Percentiles rank a stretch among this genome's conserved stretches.
Conservation (phyloP, 2,329 filamentous ascomycete genomes). For the Beauveria australis region DNA sequence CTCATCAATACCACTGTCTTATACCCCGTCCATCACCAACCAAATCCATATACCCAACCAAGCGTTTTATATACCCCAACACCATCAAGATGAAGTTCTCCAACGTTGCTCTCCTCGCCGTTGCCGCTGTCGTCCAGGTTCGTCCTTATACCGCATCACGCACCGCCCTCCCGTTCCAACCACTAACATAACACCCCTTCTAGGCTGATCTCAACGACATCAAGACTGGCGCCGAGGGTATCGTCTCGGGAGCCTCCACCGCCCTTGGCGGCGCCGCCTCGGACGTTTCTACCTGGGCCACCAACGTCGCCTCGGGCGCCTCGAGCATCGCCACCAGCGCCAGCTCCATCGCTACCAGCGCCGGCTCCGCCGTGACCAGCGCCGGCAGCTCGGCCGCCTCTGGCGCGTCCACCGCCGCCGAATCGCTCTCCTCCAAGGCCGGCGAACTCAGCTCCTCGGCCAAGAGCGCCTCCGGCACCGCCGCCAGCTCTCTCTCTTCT, state of each 20-base stretch:
- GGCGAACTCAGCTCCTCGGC: constrained; percentile 12
- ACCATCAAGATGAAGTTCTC: constrained; percentile 30
- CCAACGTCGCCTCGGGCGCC: neutral
- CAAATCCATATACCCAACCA: neutral
- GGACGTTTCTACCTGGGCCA: no score
- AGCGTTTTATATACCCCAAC: constrained; percentile 4
- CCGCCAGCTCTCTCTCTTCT: constrained; percentile 13
- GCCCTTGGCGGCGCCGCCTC: neutral
- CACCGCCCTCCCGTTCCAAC: no score
- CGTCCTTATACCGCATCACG: neutral
- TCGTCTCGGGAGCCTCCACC: constrained; percentile 9
- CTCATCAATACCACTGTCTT: neutral
- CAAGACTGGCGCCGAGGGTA: constrained; percentile 11
- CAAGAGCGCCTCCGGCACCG: constrained; percentile 9
- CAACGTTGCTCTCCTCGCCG: constrained; percentile 22
- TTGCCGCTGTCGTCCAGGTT: constrained; percentile 25
- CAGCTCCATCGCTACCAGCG: constrained; percentile 12
- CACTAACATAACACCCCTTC: neutral
- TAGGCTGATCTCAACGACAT: constrained; percentile 12
- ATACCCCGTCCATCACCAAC: neutral
- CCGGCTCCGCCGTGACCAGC: constrained; percentile 9
- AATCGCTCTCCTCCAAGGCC: constrained; percentile 14
- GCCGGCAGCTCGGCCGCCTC: constrained; percentile 14
- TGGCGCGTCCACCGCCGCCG: constrained; percentile 14
- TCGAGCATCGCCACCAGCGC: constrained; percentile 12